Conservation (phyloP, 108 stramenopile genomes). For the Cyclostephanos invisitatus region DNA sequence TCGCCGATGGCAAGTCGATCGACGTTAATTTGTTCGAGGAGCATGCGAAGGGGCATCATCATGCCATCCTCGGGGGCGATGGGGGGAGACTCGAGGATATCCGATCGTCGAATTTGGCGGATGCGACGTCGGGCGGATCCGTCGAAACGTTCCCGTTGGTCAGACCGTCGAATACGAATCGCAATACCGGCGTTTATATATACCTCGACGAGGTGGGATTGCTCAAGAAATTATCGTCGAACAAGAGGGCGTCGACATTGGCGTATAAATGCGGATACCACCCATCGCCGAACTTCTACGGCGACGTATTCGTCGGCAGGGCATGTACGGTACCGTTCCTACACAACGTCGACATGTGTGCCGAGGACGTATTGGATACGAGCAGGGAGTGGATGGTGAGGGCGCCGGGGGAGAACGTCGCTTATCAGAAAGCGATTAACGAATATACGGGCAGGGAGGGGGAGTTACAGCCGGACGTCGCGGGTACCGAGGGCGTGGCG, state of each 20-base stretch:
- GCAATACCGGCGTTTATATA: slow-evolving; percentile 63
- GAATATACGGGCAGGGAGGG: slow-evolving; percentile 53
- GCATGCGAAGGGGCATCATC: slow-evolving; percentile 54
- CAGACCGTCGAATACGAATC: slow-evolving; percentile 66
- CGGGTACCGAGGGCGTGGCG: slow-evolving; percentile 70
- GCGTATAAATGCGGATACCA: slow-evolving; percentile 64
- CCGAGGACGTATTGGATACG: slow-evolving; percentile 48
- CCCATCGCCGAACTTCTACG: slow-evolving; percentile 85
- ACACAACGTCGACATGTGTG: slow-evolving; percentile 53
- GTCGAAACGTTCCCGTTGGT: slow-evolving; percentile 83
- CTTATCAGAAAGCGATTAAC: slow-evolving; percentile 64
- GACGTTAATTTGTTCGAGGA: slow-evolving; percentile 64
- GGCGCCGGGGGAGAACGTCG: slow-evolving; percentile 67
- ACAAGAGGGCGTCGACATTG: slow-evolving; percentile 57
- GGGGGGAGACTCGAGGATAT: slow-evolving; percentile 6
- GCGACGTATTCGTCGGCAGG: slow-evolving; percentile 80
- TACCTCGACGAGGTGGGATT: slow-evolving; percentile 88
- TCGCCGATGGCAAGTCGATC: slow-evolving; percentile 59
- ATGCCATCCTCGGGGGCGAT: slow-evolving; percentile 8
- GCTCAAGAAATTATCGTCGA: slow-evolving; percentile 72
- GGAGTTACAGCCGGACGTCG: slow-evolving; percentile 43
- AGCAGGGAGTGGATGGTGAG: slow-evolving; percentile 69
- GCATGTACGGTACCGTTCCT: slow-evolving; percentile 39
- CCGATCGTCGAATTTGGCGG: slow-evolving; percentile 19
- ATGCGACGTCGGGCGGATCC: slow-evolving; percentile 63